Evolutionary conservation across 1,284 basidiomycete species (phyloP).

Genomic region (Leccinum fallax): DNA sequence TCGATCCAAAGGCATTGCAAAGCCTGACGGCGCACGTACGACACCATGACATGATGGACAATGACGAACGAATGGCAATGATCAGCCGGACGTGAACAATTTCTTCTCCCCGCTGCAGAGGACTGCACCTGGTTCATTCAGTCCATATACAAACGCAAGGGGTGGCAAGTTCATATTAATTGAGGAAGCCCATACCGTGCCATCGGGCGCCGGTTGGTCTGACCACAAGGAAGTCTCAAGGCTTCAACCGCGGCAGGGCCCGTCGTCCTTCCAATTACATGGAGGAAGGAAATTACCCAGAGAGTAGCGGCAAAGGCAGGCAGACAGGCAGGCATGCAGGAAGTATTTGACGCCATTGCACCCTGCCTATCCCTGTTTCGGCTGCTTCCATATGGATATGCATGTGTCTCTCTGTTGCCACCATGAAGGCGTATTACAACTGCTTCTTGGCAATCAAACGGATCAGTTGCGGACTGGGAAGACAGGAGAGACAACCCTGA

Average conservation of each 20-base stretch:
- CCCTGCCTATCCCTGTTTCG: conserved; percentile 9
- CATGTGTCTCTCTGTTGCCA: conserved; percentile 8
- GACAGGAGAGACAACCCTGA: conserved; percentile 16
- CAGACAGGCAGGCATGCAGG: background rate
- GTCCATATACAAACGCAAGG: conserved; percentile 5
- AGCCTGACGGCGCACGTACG: background rate
- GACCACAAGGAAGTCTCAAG: conserved; percentile 28
- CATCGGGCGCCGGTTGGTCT: conserved; percentile 6
- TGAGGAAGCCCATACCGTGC: conserved; percentile 6
- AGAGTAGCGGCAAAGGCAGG: conserved; percentile 1
- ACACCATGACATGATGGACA: background rate
- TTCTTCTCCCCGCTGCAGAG: conserved; percentile 10
- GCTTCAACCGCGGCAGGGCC: conserved; percentile 24
- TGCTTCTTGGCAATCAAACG: conserved; percentile 11
- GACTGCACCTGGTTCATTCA: background rate
- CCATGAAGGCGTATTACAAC: conserved; percentile 18
- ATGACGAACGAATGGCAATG: conserved; percentile 24
- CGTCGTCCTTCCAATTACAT: conserved; percentile 4
- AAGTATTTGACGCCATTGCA: conserved; percentile 14
- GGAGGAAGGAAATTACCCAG: conserved; percentile 17
- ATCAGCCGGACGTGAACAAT: conserved; percentile 14
- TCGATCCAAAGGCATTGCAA: conserved; percentile 2
- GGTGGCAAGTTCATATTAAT: conserved; percentile 27
- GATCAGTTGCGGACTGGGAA: conserved; percentile 23
- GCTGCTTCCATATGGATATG: conserved; percentile 14